Evolutionary conservation across 164 flowering plant genomes (phyloP), one percentile per base, ranked within the genome.

Genomic region (Vitis amurensis): DNA sequence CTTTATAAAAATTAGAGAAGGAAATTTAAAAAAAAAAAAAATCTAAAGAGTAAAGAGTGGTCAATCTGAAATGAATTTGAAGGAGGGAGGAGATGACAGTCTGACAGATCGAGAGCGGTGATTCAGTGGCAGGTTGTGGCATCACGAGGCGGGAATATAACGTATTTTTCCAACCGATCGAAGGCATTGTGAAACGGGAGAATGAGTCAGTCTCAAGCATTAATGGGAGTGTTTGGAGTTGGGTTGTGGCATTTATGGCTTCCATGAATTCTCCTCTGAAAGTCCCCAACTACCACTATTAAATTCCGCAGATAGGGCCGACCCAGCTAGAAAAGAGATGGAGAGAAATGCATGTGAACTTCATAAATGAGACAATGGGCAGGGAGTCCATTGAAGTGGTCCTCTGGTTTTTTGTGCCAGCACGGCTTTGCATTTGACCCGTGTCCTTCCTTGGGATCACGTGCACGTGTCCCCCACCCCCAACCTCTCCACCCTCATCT

Each of bases 351-450:
- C 70, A 68, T 68, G 70, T 59, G 70, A 58, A 8, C 47, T 2
- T 49, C 50, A 47, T 68, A 68, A 68, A 68, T 68, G 63, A 59
- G 70, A 48, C 63, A 68, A 23, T 14, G 44, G 12, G 53, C 11
- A 8, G 8, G 8, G 68, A 30, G 13, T 0, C 13, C 10, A 14
- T 59, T 59, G 61, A 61, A 30, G 17, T 44, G 64, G 64, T 61
- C 50, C 64, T 15, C 48, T 30, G 11, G 6, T n/a, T 61, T 59
- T 4, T 30, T 4, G 11, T n/a, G 27, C 27, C 27, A 55, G 59
- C 59, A 15, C 7, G 5, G 57, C 6, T 55, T 55, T 2, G 29
- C 27, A 19, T 19, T 23, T 19, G 59, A 19, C 59, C 17, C 29
- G 59, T 19, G 59, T 16, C 10, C 10, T 57, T n/a, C 17, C 5